Conservation (phyloP, 2,329 filamentous ascomycete species). For the Penicillium sp. region DNA sequence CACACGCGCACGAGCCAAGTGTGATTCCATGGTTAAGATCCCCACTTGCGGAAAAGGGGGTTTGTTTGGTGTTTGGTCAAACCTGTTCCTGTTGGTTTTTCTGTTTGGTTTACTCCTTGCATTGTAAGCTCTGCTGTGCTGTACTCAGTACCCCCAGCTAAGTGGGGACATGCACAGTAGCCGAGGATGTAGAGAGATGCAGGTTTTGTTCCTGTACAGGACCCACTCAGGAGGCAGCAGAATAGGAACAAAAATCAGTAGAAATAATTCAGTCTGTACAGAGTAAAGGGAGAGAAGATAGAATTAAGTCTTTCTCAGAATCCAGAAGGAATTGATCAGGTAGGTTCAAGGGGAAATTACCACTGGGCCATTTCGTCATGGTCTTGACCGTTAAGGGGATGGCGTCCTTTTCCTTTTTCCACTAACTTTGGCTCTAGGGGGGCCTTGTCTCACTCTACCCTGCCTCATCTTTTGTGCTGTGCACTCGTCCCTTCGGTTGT, state of each 20-base stretch:
- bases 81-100: not conserved
- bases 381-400: not conserved
- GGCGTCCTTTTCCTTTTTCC: not conserved
- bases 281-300: not conserved
- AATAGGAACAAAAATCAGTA: not conserved
- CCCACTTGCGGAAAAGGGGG: not conserved
- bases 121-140: not conserved
- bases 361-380: not conserved
- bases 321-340: not conserved
- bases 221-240: not conserved
- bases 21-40: constrained; percentile 1
- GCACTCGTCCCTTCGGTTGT: constrained; percentile 18
- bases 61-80: not conserved
- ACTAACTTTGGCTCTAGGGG: constrained; percentile 8
- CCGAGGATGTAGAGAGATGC: not conserved
- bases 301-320: not conserved
- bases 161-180: not conserved
- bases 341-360: not conserved
- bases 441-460: constrained; percentile 10
- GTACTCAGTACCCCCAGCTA: not conserved
- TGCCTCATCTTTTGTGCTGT: constrained; percentile 17
- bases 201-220: not conserved
- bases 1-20: constrained; percentile 10
- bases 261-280: not conserved
- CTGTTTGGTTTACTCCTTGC: not conserved